These are phyloP conservation scores for Trichoderma cornu-damae DNA, from an alignment of 2,329 filamentous ascomycete species.

Conservation along the genomic window DNA sequence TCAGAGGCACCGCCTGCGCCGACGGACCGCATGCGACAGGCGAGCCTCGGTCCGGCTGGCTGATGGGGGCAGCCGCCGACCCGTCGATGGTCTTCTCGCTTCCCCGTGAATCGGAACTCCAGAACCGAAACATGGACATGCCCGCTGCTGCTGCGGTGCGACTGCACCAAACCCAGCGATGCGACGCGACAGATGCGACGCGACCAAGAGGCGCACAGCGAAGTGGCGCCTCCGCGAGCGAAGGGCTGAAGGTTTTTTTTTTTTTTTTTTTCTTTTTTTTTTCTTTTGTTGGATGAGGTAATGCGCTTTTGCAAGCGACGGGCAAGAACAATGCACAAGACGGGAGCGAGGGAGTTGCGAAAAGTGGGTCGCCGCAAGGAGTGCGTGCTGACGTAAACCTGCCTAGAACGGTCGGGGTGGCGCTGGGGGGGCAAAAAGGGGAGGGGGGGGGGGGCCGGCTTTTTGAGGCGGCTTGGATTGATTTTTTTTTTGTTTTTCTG, in stretches of 20 bases:
- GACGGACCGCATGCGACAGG: slow-evolving; percentile 29
- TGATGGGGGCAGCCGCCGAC: slow-evolving; percentile 38
- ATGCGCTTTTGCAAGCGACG: slow-evolving; percentile 2
- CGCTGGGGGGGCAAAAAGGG: slow-evolving; percentile 20
- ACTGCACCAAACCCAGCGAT: slow-evolving; percentile 16
- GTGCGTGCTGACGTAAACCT: slow-evolving; percentile 34
- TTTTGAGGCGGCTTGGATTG: slow-evolving; percentile 19
- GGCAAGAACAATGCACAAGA: slow-evolving; percentile 3
- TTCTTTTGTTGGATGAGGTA: slow-evolving; percentile 12
- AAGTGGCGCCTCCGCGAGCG: background rate
- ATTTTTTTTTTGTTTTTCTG: too few species aligned
- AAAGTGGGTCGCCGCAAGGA: slow-evolving; percentile 21
- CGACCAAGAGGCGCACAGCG: slow-evolving; percentile 20
- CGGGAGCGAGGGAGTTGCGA: slow-evolving; percentile 18
- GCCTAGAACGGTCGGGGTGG: slow-evolving; percentile 16
- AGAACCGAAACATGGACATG: slow-evolving; percentile 59
- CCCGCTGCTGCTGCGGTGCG: slow-evolving; percentile 26
- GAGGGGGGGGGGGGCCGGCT: too few species aligned
- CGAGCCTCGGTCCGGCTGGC: slow-evolving; percentile 28
- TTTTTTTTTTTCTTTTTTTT: too few species aligned
- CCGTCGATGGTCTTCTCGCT: slow-evolving; percentile 47
- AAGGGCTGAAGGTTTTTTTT: background rate
- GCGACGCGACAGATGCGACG: slow-evolving; percentile 24
- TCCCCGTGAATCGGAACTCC: slow-evolving; percentile 54
- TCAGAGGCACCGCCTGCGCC: slow-evolving; percentile 19